These are phyloP conservation scores for Butyriboletus loyo DNA, from an alignment of 768 basidiomycete species.

Conservation along the genomic window DNA sequence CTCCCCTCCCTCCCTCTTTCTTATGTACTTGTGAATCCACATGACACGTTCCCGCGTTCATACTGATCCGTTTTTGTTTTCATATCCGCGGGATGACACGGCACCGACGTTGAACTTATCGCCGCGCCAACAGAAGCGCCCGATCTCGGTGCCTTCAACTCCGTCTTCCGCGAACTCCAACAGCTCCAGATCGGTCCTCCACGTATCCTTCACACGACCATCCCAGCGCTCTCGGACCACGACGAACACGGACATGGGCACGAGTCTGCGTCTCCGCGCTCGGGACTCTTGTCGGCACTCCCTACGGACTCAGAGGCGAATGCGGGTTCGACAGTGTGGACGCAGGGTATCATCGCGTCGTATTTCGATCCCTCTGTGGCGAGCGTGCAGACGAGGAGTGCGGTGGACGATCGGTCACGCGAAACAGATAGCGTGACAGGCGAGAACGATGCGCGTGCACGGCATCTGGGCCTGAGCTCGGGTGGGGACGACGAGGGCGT, in stretches of 20 bases:
- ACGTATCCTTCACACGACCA: slow-evolving; percentile 21
- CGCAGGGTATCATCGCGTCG: slow-evolving; percentile 52
- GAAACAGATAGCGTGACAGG: slow-evolving; percentile 19
- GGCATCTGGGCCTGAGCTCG: background rate
- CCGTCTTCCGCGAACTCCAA: slow-evolving; percentile 64
- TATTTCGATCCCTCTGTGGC: slow-evolving; percentile 45
- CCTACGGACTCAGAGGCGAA: slow-evolving; percentile 39
- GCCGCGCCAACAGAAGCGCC: slow-evolving; percentile 47
- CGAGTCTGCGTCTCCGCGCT: slow-evolving; percentile 29
- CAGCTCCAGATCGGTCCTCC: slow-evolving; percentile 49
- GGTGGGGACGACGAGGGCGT: slow-evolving; percentile 7
- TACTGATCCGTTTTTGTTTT: slow-evolving; percentile 5
- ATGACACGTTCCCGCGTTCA: slow-evolving; percentile 2
- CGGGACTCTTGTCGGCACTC: slow-evolving; percentile 21
- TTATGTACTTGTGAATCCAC: background rate
- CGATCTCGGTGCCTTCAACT: slow-evolving; percentile 69
- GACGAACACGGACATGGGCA: slow-evolving; percentile 25
- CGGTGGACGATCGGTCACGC: slow-evolving; percentile 28
- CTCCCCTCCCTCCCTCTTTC: background rate
- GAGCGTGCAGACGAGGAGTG: slow-evolving; percentile 23
- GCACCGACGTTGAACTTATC: background rate
- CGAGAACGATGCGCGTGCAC: slow-evolving; percentile 5
- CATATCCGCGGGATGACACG: slow-evolving; percentile 9
- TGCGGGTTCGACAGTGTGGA: slow-evolving; percentile 63
- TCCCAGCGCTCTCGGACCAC: slow-evolving; percentile 6